Evolutionary conservation across 208 protist genomes (phyloP).

Genomic region (Crithidia fasciculata): DNA sequence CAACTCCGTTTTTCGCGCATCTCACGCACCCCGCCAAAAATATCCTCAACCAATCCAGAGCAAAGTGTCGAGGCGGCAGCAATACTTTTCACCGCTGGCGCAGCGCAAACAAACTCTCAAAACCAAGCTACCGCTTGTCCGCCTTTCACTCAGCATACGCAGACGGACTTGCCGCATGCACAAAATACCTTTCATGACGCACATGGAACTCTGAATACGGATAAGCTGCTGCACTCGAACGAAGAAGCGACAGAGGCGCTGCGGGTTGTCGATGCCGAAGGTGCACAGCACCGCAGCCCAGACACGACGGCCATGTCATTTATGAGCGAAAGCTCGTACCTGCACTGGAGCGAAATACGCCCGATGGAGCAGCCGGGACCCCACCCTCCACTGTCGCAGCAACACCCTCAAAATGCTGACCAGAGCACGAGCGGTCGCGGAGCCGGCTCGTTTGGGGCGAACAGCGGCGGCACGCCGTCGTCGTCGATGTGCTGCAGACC

Average conservation of each 20-base stretch:
- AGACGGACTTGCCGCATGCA: too few relatives aligned
- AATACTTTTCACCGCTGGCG: background rate
- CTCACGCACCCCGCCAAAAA: background rate
- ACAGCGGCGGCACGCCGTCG: conserved; percentile 16
- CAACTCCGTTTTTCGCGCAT: conserved; percentile 29
- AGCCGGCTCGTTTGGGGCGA: conserved; percentile 2
- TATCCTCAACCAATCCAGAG: background rate
- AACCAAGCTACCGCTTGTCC: too few relatives aligned
- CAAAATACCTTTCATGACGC: too few relatives aligned
- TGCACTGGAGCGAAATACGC: conserved; percentile 37
- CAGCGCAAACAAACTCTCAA: background rate
- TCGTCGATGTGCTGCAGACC: background rate
- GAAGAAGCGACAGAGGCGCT: too few relatives aligned
- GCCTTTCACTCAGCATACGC: too few relatives aligned
- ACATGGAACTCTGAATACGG: too few relatives aligned
- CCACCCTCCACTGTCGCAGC: background rate
- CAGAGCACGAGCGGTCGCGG: conserved; percentile 14
- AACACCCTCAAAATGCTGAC: background rate
- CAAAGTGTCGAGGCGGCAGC: background rate
- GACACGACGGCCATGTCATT: conserved; percentile 29
- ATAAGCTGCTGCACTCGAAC: too few relatives aligned
- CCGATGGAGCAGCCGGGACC: background rate
- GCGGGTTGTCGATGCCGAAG: background rate
- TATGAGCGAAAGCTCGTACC: conserved; percentile 31
- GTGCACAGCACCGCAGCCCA: conserved; percentile 1